Evolutionary conservation across 495 filamentous ascomycete species (phyloP).

Genomic region (Aspergillus haitiensis): DNA sequence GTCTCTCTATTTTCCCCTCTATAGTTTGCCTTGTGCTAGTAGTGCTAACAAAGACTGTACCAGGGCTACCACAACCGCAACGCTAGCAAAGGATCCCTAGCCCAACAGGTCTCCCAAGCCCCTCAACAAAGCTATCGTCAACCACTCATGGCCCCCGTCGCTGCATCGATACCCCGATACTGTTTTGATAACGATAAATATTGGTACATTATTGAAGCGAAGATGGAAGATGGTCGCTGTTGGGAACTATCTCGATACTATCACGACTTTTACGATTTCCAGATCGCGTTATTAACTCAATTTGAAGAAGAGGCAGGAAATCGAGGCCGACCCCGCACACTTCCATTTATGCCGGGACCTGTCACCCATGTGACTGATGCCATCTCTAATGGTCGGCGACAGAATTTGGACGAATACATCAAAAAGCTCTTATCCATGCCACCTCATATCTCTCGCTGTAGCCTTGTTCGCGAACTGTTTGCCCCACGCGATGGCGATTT

Average conservation of each 20-base stretch:
- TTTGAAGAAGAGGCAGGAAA: slow-evolving; percentile 93
- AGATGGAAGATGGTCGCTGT: slow-evolving; percentile 84
- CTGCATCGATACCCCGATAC: slow-evolving; percentile 86
- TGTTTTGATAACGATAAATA: slow-evolving; percentile 98
- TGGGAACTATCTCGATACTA: slow-evolving; percentile 95
- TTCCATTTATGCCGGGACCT: slow-evolving; percentile 98
- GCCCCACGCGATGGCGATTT: slow-evolving; percentile 87
- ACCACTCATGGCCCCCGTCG: slow-evolving; percentile 58
- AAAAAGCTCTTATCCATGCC: slow-evolving; percentile 84
- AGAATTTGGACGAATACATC: slow-evolving; percentile 92
- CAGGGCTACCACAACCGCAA: slow-evolving; percentile 51
- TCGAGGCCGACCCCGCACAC: slow-evolving; percentile 68
- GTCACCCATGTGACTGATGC: slow-evolving; percentile 97
- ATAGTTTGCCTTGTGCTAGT: background rate
- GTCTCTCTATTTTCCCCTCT: background rate
- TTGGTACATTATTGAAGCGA: slow-evolving; percentile 94
- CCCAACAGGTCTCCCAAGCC: slow-evolving; percentile 31
- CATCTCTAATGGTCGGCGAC: slow-evolving; percentile 88
- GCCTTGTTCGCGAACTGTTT: slow-evolving; percentile 85
- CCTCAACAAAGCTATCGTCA: slow-evolving; percentile 35
- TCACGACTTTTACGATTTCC: slow-evolving; percentile 98
- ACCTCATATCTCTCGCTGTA: slow-evolving; percentile 76
- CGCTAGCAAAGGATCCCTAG: slow-evolving; percentile 42
- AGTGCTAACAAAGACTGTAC: slow-evolving; percentile 8
- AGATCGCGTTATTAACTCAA: slow-evolving; percentile 89